phyloP scores from a whole-genome alignment of 345 rosid species.

The Arabidopsis suecica region DNA sequence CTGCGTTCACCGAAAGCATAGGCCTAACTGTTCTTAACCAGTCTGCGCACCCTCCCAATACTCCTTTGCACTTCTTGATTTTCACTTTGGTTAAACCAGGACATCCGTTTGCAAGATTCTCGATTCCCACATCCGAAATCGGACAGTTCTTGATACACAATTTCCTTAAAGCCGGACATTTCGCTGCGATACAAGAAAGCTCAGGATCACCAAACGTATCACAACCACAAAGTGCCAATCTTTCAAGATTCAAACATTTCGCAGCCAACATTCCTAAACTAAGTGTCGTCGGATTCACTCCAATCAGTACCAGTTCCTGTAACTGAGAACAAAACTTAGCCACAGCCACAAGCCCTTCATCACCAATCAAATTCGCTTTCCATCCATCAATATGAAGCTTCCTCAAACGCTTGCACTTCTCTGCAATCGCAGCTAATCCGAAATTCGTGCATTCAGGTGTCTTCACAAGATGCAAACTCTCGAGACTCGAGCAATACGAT shows the following conservation, averaged over 20 bases:
- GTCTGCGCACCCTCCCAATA: slow-evolving; percentile 56
- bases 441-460: slow-evolving; percentile 72
- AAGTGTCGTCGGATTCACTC: slow-evolving; percentile 71
- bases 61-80: slow-evolving; percentile 78
- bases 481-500: slow-evolving; percentile 63
- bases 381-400: slow-evolving; percentile 86
- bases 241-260: slow-evolving; percentile 67
- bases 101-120: slow-evolving; percentile 70
- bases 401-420: slow-evolving; percentile 62
- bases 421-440: slow-evolving; percentile 58
- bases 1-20: slow-evolving; percentile 61
- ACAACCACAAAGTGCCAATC: slow-evolving; percentile 79
- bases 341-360: slow-evolving; percentile 64
- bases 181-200: slow-evolving; percentile 72
- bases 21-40: slow-evolving; percentile 60
- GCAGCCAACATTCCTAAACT: slow-evolving; percentile 66
- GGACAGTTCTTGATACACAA: slow-evolving; percentile 83
- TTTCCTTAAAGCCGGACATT: slow-evolving; percentile 69
- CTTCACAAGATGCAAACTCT: slow-evolving; percentile 77
- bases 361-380: slow-evolving; percentile 74
- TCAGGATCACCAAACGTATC: slow-evolving; percentile 76
- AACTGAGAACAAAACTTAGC: slow-evolving; percentile 67
- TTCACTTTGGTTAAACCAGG: slow-evolving; percentile 77
- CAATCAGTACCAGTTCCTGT: slow-evolving; percentile 75
- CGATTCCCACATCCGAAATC: slow-evolving; percentile 63